phyloP scores from a whole-genome alignment of 2,329 filamentous ascomycete species.

The Fusarium pilosicola region DNA sequence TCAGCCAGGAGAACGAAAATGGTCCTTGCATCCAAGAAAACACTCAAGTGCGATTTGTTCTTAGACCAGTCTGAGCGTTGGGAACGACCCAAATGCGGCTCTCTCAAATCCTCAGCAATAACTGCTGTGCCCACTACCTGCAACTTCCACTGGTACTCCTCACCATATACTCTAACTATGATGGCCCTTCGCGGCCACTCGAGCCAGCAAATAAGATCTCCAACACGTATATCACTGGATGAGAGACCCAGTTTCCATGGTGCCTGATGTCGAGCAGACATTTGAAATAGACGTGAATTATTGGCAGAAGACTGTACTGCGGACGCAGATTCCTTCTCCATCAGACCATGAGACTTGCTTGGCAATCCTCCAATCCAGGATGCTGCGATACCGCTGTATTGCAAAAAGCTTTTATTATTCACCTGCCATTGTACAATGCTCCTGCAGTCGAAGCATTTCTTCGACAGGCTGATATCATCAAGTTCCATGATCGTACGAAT shows the following conservation, averaged over 20 bases:
- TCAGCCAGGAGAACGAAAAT: neutral
- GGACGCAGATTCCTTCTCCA: accelerated
- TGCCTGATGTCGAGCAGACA: accelerated
- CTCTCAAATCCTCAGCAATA: neutral
- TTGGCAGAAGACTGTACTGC: neutral
- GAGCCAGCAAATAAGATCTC: neutral
- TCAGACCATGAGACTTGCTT: too few species aligned
- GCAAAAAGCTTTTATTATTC: accelerated
- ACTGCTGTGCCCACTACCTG: neutral
- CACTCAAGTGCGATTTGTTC: accelerated
- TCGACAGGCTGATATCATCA: neutral
- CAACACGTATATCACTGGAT: neutral
- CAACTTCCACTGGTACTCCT: neutral
- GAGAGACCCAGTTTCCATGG: neutral
- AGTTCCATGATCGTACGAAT: neutral
- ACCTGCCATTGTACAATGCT: neutral
- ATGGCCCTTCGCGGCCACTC: neutral
- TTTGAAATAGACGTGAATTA: neutral
- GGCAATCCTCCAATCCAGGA: neutral
- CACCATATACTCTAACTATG: neutral
- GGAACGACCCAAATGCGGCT: accelerated
- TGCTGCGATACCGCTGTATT: accelerated
- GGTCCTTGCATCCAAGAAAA: neutral
- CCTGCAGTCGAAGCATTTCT: neutral
- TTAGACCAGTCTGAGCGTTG: accelerated